Percentiles rank a stretch among this genome's conserved stretches.
These are phyloP conservation scores for Remersonia thermophila DNA, from an alignment of 2,329 filamentous ascomycete species.

Conservation along the genomic window DNA sequence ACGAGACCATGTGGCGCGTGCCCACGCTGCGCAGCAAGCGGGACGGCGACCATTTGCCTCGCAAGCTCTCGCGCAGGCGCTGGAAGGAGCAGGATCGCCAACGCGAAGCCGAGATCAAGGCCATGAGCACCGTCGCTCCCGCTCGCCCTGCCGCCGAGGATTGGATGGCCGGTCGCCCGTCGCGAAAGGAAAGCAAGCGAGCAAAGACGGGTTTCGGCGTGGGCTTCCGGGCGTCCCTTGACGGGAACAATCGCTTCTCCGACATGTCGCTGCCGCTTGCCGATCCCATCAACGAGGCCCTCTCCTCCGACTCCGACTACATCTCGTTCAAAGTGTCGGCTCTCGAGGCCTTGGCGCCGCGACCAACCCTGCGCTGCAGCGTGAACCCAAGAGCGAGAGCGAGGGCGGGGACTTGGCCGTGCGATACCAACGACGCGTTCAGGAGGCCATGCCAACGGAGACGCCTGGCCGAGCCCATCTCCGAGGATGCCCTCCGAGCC, in stretches of 20 bases:
- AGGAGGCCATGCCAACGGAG: conserved; percentile 32
- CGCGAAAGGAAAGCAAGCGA: conserved; percentile 54
- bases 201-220: conserved; percentile 40
- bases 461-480: conserved; percentile 33
- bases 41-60: conserved; percentile 43
- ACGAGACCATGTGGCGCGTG: conserved; percentile 25
- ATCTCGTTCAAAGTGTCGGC: conserved; percentile 69
- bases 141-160: conserved; percentile 49
- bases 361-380: conserved; percentile 69
- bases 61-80: conserved; percentile 69
- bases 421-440: conserved; percentile 31
- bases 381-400: conserved; percentile 48
- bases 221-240: conserved; percentile 24
- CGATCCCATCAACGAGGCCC: conserved; percentile 62
- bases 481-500: conserved; percentile 47
- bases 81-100: conserved; percentile 62
- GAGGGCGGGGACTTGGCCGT: conserved; percentile 21
- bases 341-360: conserved; percentile 70
- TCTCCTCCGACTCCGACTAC: conserved; percentile 63
- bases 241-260: conserved; percentile 46
- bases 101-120: conserved; percentile 77
- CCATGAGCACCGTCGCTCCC: conserved; percentile 62
- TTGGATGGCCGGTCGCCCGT: conserved; percentile 46
- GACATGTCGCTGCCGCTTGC: conserved; percentile 63
- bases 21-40: conserved; percentile 51